A percentile compares a stretch with the other conserved stretches of the same genome.
Evolutionary conservation across 1,139 yeast species (phyloP).

Genomic region (Debaryomyces singareniensis): DNA sequence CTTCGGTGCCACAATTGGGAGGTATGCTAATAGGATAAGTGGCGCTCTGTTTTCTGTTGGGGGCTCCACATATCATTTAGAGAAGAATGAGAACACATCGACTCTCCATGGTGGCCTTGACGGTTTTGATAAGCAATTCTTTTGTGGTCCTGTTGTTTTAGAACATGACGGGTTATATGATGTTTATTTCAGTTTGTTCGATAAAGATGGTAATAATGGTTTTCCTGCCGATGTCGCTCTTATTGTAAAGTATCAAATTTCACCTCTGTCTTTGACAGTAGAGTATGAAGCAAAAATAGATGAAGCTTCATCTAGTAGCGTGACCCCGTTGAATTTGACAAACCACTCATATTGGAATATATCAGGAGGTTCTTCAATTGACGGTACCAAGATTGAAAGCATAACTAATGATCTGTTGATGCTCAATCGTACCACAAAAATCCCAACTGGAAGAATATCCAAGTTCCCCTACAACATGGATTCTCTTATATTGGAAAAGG

Average conservation of each 20-base stretch:
- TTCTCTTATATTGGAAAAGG: conserved; percentile 15
- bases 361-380: conserved; percentile 19
- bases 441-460: conserved; percentile 49
- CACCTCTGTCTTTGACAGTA: conserved; percentile 24
- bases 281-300: conserved; percentile 45
- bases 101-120: conserved; percentile 48
- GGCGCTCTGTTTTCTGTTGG: conserved; percentile 37
- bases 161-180: conserved; percentile 23
- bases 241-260: conserved; percentile 36
- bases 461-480: conserved; percentile 15
- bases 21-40: conserved; percentile 56
- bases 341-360: conserved; percentile 60
- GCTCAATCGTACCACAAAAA: conserved; percentile 24
- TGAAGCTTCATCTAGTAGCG: conserved; percentile 26
- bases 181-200: conserved; percentile 35
- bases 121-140: conserved; percentile 47
- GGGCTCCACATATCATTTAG: conserved; percentile 34
- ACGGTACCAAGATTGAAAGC: conserved; percentile 28
- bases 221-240: conserved; percentile 50
- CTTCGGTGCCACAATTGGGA: conserved; percentile 60
- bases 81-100: conserved; percentile 35
- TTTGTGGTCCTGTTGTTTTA: conserved; percentile 46
- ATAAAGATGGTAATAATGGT: conserved; percentile 44
- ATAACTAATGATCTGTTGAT: conserved; percentile 28
- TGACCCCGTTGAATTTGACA: conserved; percentile 54